Evolutionary conservation across 2,329 filamentous ascomycete genomes (phyloP), one percentile per base, ranked within the genome.

Genomic region (Pyrenophora tritici-repentis): DNA sequence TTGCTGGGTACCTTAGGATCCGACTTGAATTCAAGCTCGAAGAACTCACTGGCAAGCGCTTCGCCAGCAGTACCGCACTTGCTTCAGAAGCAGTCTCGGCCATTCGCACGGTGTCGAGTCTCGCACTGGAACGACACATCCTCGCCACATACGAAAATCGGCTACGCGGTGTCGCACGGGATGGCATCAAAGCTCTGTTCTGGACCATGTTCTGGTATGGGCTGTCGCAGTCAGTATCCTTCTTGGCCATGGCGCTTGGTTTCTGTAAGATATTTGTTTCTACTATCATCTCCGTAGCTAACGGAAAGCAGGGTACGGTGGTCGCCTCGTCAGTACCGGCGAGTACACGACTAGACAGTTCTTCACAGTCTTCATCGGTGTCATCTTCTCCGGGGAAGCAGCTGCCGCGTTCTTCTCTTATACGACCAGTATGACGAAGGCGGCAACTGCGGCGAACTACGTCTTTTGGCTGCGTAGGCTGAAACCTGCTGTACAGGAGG

Each of bases 391-490:
- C 7, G 60, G 61, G 39, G 57, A 67, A 73, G 94, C 91, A 3
- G 93, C 93, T 1, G 93, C 93, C 6, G 88, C 86, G 0, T 88
- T 97, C 63, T 97, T 97, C 76, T 90, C 88, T 0, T 97, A 97
- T 67, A 90, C 93, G 0, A 92, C 93, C 0, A 93, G 97, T 64
- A 95, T 97, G 89, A 90, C 91, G 61, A 97, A 97, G 76, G 92
- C 94, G 0, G 80, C 96, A n/a, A 88, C 91, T 50, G 90, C 93
- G 1, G 91, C 92, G 3, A 79, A 80, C 51, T 78, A 79, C 52
- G 65, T 79, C 8, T 72, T 79, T 24, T 75, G 75, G 73, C 65
- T 80, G 3, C 69, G 75, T 2, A 68, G 70, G 5, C 50, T 74
- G 20, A 66, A 67, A 13, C 66, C 75, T 2, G 68, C 64, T 20